Percentiles rank a stretch among this genome's conserved stretches.
Evolutionary conservation across 345 rosid genomes (phyloP).

Genomic region (Brassica juncea): DNA sequence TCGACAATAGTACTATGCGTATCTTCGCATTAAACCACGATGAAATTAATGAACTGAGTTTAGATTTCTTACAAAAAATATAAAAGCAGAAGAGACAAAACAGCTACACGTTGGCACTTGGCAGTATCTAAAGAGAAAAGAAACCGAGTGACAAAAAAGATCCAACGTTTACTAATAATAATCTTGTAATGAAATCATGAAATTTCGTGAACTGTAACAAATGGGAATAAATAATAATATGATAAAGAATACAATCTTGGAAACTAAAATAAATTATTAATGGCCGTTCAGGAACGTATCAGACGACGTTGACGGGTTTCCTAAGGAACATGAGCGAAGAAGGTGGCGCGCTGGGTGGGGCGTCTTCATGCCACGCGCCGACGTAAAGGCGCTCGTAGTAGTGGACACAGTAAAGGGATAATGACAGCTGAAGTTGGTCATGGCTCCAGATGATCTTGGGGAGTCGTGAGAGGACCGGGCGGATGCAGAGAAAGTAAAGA

Average conservation of each 20-base stretch:
- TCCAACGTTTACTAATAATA: conserved; percentile 33
- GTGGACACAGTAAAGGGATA: conserved; percentile 81
- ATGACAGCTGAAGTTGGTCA: conserved; percentile 82
- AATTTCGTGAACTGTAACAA: conserved; percentile 20
- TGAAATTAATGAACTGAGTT: conserved; percentile 4
- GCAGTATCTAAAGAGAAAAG: conserved; percentile 22
- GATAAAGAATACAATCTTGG: conserved; percentile 30
- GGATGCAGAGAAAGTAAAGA: conserved; percentile 81
- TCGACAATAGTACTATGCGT: background rate
- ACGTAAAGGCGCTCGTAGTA: conserved; percentile 68
- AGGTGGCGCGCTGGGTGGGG: conserved; percentile 59
- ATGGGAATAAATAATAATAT: conserved; percentile 21
- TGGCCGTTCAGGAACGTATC: background rate
- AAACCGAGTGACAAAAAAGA: conserved; percentile 9
- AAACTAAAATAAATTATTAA: conserved; percentile 15
- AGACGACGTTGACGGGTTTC: conserved; percentile 72
- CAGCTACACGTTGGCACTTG: conserved; percentile 31
- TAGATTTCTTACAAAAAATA: background rate
- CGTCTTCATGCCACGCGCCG: conserved; percentile 39
- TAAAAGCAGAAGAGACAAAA: conserved; percentile 33
- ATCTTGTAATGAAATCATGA: conserved; percentile 26
- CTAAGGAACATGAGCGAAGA: conserved; percentile 90
- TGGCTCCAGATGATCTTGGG: conserved; percentile 40
- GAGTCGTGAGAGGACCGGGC: conserved; percentile 59
- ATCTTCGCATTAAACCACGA: background rate